These are phyloP conservation scores for Kwoniella europaea DNA, from an alignment of 768 basidiomycete species.

Conservation along the genomic window DNA sequence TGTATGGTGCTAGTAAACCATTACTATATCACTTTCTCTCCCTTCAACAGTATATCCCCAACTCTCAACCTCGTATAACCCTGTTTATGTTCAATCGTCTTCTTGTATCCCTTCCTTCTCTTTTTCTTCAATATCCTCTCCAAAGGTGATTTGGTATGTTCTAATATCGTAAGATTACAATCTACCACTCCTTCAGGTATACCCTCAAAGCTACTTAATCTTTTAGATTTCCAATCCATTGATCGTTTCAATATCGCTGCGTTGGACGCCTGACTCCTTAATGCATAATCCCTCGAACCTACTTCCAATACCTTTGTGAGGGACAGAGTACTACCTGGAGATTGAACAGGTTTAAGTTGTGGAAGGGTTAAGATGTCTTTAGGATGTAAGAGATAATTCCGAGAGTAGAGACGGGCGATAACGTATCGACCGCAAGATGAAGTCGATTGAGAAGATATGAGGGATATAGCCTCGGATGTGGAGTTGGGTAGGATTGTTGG, in stretches of 20 bases:
- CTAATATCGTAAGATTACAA: slow-evolving; percentile 88
- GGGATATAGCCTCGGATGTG: slow-evolving; percentile 67
- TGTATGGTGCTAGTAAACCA: neutral
- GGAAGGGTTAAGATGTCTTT: slow-evolving; percentile 93
- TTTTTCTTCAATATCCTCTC: slow-evolving; percentile 91
- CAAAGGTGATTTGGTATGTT: slow-evolving; percentile 95
- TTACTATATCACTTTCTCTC: slow-evolving; percentile 4
- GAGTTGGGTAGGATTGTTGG: slow-evolving; percentile 33
- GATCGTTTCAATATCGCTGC: slow-evolving; percentile 21
- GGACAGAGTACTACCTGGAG: slow-evolving; percentile 76
- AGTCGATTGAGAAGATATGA: slow-evolving; percentile 75
- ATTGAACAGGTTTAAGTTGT: slow-evolving; percentile 73
- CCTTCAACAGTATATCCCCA: slow-evolving; percentile 71
- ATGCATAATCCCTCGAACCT: slow-evolving; percentile 91
- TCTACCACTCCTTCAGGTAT: slow-evolving; percentile 71
- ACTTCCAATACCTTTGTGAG: slow-evolving; percentile 90
- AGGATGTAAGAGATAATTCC: slow-evolving; percentile 85
- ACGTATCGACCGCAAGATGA: slow-evolving; percentile 79
- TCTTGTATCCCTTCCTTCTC: slow-evolving; percentile 95
- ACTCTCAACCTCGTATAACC: slow-evolving; percentile 93
- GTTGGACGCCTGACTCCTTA: slow-evolving; percentile 62
- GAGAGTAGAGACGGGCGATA: slow-evolving; percentile 82
- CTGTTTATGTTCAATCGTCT: slow-evolving; percentile 90
- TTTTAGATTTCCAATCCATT: slow-evolving; percentile 29
- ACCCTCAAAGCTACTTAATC: slow-evolving; percentile 62